Evolutionary conservation across 208 protist species (phyloP).

Genomic region (Leishmania lainsoni): DNA sequence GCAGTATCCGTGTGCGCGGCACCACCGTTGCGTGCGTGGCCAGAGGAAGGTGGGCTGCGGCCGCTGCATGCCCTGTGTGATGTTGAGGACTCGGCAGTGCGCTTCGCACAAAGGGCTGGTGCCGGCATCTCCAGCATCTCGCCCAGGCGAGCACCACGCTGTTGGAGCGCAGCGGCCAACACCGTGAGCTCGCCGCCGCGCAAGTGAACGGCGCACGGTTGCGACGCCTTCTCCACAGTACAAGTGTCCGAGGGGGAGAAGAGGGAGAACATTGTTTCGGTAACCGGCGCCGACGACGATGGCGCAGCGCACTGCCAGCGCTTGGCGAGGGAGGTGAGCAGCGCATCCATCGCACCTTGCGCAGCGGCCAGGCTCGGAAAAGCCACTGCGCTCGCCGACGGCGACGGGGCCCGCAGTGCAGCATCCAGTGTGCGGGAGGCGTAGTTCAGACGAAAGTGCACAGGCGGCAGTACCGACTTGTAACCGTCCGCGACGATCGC

Average conservation of each 20-base stretch:
- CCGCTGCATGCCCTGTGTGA: neutral
- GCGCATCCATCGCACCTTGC: constrained; percentile 10
- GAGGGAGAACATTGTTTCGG: neutral
- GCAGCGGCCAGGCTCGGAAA: neutral
- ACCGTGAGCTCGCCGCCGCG: constrained; percentile 22
- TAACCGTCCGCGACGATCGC: neutral
- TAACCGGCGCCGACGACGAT: neutral
- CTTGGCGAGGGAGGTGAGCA: neutral
- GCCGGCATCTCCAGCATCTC: neutral
- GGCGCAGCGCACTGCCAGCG: constrained; percentile 1
- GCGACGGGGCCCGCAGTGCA: neutral
- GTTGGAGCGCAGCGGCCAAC: constrained; percentile 14
- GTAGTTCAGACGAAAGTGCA: constrained; percentile 6
- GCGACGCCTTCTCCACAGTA: neutral
- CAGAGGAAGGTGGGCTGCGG: neutral
- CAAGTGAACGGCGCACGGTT: neutral
- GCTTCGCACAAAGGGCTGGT: neutral
- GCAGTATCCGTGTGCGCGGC: neutral
- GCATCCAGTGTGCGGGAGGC: neutral
- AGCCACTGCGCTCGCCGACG: neutral
- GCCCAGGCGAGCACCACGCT: constrained; percentile 11
- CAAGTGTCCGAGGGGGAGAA: neutral
- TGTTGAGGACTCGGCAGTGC: neutral
- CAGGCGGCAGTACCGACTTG: neutral
- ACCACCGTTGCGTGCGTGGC: neutral